phyloP scores from a whole-genome alignment of 768 basidiomycete species.

The Obba rivulosa region DNA sequence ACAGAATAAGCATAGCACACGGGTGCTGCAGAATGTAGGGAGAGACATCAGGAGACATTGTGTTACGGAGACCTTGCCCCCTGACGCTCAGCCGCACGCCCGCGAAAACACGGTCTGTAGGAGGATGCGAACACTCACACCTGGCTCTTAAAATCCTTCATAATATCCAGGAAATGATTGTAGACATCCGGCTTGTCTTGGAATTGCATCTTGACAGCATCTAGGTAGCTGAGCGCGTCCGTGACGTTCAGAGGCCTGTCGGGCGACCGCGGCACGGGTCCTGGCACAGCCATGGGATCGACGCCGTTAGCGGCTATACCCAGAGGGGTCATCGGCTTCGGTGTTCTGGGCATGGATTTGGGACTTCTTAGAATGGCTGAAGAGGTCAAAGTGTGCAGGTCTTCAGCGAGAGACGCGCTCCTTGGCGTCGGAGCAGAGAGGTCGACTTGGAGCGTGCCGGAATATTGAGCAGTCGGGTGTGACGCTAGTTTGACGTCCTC shows the following conservation, averaged over 20 bases:
- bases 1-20: not conserved
- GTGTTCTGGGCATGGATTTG: slow-evolving; percentile 9
- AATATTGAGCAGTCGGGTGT: slow-evolving; percentile 1
- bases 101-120: too few relatives aligned
- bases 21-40: too few relatives aligned
- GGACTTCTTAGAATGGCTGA: slow-evolving; percentile 5
- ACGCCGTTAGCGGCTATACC: slow-evolving; percentile 4
- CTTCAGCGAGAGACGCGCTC: slow-evolving; percentile 2
- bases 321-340: slow-evolving; percentile 10
- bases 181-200: slow-evolving; percentile 88
- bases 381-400: slow-evolving; percentile 9
- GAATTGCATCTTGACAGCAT: slow-evolving; percentile 92
- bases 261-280: slow-evolving; percentile 6
- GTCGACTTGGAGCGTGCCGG: slow-evolving; percentile 4
- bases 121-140: slow-evolving; percentile 45
- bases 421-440: slow-evolving; percentile 11
- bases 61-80: too few relatives aligned
- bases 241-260: slow-evolving; percentile 79
- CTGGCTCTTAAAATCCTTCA: slow-evolving; percentile 99
- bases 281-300: slow-evolving; percentile 9
- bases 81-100: too few relatives aligned
- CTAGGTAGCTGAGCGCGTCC: slow-evolving; percentile 89
- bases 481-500: slow-evolving; percentile 3
- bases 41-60: too few relatives aligned
- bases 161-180: slow-evolving; percentile 91